Evolutionary conservation across 495 filamentous ascomycete genomes (phyloP), one percentile per base, ranked within the genome.

Genomic region (Friedmanniomyces simplex): DNA sequence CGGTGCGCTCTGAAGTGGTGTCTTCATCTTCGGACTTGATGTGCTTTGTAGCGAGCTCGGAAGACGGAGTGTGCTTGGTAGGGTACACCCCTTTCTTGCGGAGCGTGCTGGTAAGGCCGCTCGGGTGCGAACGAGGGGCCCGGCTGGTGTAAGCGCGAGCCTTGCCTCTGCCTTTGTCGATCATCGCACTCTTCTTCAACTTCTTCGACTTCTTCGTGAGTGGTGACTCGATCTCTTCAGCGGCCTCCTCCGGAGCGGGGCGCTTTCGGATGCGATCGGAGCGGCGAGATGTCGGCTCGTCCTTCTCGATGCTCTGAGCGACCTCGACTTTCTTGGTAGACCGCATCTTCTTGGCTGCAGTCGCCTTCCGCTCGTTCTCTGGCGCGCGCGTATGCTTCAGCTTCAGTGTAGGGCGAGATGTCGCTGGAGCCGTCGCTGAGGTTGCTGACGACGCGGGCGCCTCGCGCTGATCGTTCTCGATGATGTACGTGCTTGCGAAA

Each of bases 161-260:
- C 26, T 50, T 50, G 22, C 26, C 22, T 50, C 18, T 37, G 50
- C 11, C 26, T 36, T 36, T 32, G 26, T 43, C 26, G 16, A 6
- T 26, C 26, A 24, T 13, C 6, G 22, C n/a, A 18, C 20, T 22
- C 37, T 8, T 22, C 52, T 42, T 54, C 2, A 32, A 3, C 52
- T 43, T 54, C 37, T 54, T 54, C 2, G 52, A 3, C 52, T 43
- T 54, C 37, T 54, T 54, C 2, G 52, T 10, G 14, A 54, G 37
- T 12, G 52, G 52, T n/a, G 52, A 43, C 14, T 54, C 52, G 2
- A 30, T 2, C 52, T 54, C 34, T 12, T 54, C 52, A 10, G 12
- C 16, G n/a, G 26, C 30, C 4, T 14, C 14, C 18, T 52, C 50
- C 18, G n/a, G 2, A 24, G 46, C 18, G 18, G 10, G n/a, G n/a